Evolutionary conservation across 306 rosid species (phyloP).

Genomic region (Cucurbita maxima): DNA sequence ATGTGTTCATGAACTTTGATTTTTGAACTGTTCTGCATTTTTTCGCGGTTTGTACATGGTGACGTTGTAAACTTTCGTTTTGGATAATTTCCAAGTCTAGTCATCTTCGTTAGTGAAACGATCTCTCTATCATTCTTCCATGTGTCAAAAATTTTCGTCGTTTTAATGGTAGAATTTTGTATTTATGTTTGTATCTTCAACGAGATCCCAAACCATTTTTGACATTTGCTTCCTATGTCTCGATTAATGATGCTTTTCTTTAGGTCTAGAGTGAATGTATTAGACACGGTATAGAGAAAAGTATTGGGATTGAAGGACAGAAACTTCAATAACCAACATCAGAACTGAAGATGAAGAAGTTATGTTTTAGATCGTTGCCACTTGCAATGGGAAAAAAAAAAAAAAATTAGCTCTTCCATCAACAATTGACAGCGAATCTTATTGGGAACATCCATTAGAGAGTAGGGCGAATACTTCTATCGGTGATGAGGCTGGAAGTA

Average conservation of each 20-base stretch:
- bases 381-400: slow-evolving; percentile 31
- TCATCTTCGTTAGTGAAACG: not conserved
- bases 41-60: not conserved
- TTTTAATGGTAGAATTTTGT: not conserved
- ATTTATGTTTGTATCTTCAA: not conserved
- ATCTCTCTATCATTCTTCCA: not conserved
- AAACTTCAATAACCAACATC: not conserved
- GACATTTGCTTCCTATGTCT: not conserved
- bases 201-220: too few species aligned
- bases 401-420: slow-evolving; percentile 28
- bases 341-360: slow-evolving; percentile 5
- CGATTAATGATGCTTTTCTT: not conserved
- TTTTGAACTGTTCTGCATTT: not conserved
- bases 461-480: slow-evolving; percentile 23
- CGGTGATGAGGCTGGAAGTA: slow-evolving; percentile 22
- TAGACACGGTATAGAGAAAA: slow-evolving; percentile 10
- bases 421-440: slow-evolving; percentile 27
- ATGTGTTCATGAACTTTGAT: too few species aligned
- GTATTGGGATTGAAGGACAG: slow-evolving; percentile 7
- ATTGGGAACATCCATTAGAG: slow-evolving; percentile 43
- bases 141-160: not conserved
- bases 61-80: not conserved
- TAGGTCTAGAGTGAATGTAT: slow-evolving; percentile 20
- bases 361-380: slow-evolving; percentile 2
- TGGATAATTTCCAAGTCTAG: not conserved